Evolutionary conservation across 495 filamentous ascomycete genomes (phyloP), one percentile per base, ranked within the genome.

Genomic region (Tetracladium marchalianum): DNA sequence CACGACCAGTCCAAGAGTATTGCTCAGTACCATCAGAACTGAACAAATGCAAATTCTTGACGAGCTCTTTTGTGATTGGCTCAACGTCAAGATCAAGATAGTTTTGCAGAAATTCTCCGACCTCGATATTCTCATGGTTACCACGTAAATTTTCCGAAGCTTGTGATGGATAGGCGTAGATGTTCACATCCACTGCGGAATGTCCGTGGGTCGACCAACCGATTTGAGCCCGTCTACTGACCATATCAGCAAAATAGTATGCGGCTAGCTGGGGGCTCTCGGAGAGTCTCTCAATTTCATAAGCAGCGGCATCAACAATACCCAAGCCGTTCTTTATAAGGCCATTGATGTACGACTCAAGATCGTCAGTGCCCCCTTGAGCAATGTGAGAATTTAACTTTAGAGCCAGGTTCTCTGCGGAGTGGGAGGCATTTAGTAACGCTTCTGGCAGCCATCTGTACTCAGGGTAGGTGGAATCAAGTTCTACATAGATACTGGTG

Each of bases 201-300:
- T 96, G 89, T 13, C 89, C 89, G 57, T 93, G 88, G 0, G 87
- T 94, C 27, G 71, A 79, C 93, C 93, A 98, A 11, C 92, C 93
- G 39, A 94, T 76, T 59, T 94, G 88, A 2, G 89, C 84, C 42
- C 93, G 73, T 10, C 84, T 72, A 53, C 84, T 90, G 54, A 97
- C 75, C 67, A 96, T 88, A 56, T 85, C 77, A 0, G 88, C 78
- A 55, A 97, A 86, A n/a, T 77, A 64, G 57, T 77, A 76, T 2
- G 66, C 54, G 0, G 80, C 63, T 1, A 62, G 56, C 0, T 59
- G 60, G 0, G 78, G 77, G 44, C 70, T 52, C 11, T 73, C 61
- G n/a, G 87, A 62, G 10, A 97, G 57, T 0, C 60, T 52, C n/a
- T 75, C 53, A 11, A 96, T 65, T 62, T 97, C 92, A 0, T 74